Conservation (phyloP, 495 filamentous ascomycete genomes). For the Penicillium fimorum region DNA sequence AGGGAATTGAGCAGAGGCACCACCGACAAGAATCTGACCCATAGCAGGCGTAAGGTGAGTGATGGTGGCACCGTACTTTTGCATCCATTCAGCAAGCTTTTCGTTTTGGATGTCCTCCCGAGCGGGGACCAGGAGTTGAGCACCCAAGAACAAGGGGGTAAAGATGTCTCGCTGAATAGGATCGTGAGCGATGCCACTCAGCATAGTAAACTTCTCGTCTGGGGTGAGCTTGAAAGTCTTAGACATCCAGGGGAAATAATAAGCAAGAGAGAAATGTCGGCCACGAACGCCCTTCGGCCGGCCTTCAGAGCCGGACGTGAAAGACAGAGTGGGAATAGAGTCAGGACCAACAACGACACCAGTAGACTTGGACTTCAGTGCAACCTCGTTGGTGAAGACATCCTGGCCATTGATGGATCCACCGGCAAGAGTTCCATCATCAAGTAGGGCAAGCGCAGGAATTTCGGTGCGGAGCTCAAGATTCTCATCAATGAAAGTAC, state of each 20-base stretch:
- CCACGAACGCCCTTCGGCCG: slow-evolving; percentile 84
- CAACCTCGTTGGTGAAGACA: slow-evolving; percentile 54
- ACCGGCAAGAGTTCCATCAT: slow-evolving; percentile 72
- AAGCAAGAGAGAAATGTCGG: slow-evolving; percentile 81
- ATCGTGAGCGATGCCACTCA: slow-evolving; percentile 83
- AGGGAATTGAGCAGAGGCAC: slow-evolving; percentile 74
- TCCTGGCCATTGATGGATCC: slow-evolving; percentile 66
- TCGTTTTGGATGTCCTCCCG: slow-evolving; percentile 87
- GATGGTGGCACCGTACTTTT: slow-evolving; percentile 70
- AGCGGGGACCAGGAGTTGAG: slow-evolving; percentile 75
- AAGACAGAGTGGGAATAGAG: slow-evolving; percentile 75
- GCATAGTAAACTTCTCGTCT: slow-evolving; percentile 79
- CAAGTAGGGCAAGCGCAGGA: slow-evolving; percentile 68
- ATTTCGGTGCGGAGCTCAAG: slow-evolving; percentile 73
- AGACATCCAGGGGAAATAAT: slow-evolving; percentile 94
- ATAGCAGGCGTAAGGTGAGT: slow-evolving; percentile 92
- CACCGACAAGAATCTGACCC: slow-evolving; percentile 93
- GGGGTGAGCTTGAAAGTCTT: slow-evolving; percentile 71
- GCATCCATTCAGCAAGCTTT: slow-evolving; percentile 89
- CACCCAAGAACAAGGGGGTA: slow-evolving; percentile 86
- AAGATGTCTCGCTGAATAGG: slow-evolving; percentile 93
- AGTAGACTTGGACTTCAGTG: slow-evolving; percentile 56
- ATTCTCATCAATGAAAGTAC: slow-evolving; percentile 70
- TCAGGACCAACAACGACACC: slow-evolving; percentile 88
- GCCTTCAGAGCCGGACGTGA: slow-evolving; percentile 86